A percentile compares a stretch with the other conserved stretches of the same genome.
Conservation (phyloP, 352 stramenopile genomes). For the Phytophthora sansomeana region DNA sequence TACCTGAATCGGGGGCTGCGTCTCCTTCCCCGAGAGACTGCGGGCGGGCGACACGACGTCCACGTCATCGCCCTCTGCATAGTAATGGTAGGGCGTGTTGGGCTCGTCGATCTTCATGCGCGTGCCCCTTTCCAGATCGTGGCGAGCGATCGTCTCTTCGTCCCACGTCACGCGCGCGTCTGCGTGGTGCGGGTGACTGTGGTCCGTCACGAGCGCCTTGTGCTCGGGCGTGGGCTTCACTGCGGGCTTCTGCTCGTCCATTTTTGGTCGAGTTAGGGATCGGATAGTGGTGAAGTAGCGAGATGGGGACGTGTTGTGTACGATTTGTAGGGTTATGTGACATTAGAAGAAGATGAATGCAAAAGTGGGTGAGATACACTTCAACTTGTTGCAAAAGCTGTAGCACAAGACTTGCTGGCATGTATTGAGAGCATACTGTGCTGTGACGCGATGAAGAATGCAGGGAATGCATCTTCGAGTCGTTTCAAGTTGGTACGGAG, state of each 20-base stretch:
- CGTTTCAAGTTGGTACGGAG: too few relatives aligned
- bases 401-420: too few relatives aligned
- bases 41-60: constrained; percentile 54
- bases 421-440: too few relatives aligned
- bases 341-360: not conserved
- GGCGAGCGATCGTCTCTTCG: constrained; percentile 91
- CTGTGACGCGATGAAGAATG: too few relatives aligned
- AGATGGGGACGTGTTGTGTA: not conserved
- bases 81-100: constrained; percentile 92
- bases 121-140: constrained; percentile 92
- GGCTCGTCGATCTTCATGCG: constrained; percentile 95
- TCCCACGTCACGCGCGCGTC: constrained; percentile 89
- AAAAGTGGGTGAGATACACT: not conserved
- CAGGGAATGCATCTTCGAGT: too few relatives aligned
- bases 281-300: not conserved
- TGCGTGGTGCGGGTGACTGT: constrained; percentile 15
- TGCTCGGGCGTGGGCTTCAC: constrained; percentile 20
- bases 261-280: constrained; percentile 1
- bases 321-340: constrained; percentile 3
- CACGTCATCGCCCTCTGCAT: constrained; percentile 43
- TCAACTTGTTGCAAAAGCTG: constrained; percentile 12
- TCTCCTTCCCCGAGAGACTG: constrained; percentile 59
- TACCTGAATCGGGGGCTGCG: constrained; percentile 53
- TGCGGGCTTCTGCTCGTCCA: constrained; percentile 24
- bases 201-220: constrained; percentile 17